These are phyloP conservation scores for Metschnikowia aberdeeniae DNA, from an alignment of 805 yeast species.

Conservation along the genomic window DNA sequence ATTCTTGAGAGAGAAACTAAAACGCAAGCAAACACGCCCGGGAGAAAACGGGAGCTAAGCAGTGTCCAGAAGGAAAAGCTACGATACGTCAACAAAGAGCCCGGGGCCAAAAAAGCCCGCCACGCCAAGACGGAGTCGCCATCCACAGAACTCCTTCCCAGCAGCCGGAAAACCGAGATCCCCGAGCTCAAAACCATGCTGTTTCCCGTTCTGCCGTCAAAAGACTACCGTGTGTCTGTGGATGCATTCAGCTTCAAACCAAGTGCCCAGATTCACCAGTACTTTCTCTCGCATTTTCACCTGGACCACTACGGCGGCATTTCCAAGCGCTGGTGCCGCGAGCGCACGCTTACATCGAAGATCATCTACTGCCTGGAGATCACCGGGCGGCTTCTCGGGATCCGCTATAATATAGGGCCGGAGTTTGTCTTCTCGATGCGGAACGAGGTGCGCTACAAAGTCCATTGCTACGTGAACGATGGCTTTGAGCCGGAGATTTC, in stretches of 20 bases:
- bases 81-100: slow-evolving; percentile 9
- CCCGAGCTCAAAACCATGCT: slow-evolving; percentile 53
- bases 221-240: slow-evolving; percentile 45
- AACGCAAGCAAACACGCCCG: not conserved
- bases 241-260: slow-evolving; percentile 62
- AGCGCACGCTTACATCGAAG: slow-evolving; percentile 46
- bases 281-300: slow-evolving; percentile 81
- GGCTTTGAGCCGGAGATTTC: slow-evolving; percentile 18
- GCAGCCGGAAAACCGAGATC: slow-evolving; percentile 29
- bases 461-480: slow-evolving; percentile 15
- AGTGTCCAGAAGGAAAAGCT: slow-evolving; percentile 11
- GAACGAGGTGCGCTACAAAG: slow-evolving; percentile 38
- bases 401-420: slow-evolving; percentile 52
- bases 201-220: slow-evolving; percentile 27
- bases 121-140: slow-evolving; percentile 3
- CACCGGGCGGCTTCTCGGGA: slow-evolving; percentile 55
- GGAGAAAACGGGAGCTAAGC: slow-evolving; percentile 8
- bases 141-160: slow-evolving; percentile 11
- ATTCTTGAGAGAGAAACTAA: no score
- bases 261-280: slow-evolving; percentile 43
- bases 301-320: slow-evolving; percentile 93
- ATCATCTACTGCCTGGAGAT: slow-evolving; percentile 67
- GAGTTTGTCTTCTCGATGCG: slow-evolving; percentile 40
- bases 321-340: slow-evolving; percentile 63
- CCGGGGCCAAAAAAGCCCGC: slow-evolving; percentile 7